Conservation (phyloP, 2,329 filamentous ascomycete species). For the Fusarium brevicatenulatum region DNA sequence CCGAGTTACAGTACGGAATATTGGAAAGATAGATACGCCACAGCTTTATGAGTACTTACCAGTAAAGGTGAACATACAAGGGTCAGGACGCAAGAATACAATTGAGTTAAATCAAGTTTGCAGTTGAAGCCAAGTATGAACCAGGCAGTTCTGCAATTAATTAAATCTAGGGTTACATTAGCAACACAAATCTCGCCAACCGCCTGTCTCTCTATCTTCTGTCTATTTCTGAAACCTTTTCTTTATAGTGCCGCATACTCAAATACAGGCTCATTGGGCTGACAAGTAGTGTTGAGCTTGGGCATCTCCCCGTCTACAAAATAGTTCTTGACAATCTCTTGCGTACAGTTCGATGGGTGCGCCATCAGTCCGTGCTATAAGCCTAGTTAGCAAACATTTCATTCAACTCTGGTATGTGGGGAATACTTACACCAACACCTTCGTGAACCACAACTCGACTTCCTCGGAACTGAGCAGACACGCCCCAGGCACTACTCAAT, state of each 20-base stretch:
- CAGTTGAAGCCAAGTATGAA: neutral
- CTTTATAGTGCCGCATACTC: neutral
- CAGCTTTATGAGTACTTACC: rapidly evolving
- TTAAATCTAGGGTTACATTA: too few relatives aligned
- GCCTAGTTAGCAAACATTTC: neutral
- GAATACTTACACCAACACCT: neutral
- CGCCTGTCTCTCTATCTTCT: neutral
- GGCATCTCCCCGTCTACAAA: slow-evolving; percentile 1
- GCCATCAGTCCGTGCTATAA: neutral
- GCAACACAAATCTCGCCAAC: too few relatives aligned
- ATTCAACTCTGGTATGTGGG: rapidly evolving
- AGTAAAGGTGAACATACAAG: rapidly evolving
- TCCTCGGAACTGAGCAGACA: neutral
- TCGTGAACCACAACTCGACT: slow-evolving; percentile 11
- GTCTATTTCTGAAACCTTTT: rapidly evolving
- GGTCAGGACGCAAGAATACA: rapidly evolving
- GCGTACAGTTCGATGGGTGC: slow-evolving; percentile 4
- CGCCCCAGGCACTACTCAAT: neutral
- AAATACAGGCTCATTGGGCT: neutral
- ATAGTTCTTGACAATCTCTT: neutral
- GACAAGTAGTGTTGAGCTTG: neutral
- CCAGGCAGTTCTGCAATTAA: neutral
- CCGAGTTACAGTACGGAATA: neutral
- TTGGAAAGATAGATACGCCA: neutral
- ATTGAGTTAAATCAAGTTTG: neutral